Evolutionary conservation across 441 rosid species (phyloP).

Genomic region (Cnidoscolus chayamansa): DNA sequence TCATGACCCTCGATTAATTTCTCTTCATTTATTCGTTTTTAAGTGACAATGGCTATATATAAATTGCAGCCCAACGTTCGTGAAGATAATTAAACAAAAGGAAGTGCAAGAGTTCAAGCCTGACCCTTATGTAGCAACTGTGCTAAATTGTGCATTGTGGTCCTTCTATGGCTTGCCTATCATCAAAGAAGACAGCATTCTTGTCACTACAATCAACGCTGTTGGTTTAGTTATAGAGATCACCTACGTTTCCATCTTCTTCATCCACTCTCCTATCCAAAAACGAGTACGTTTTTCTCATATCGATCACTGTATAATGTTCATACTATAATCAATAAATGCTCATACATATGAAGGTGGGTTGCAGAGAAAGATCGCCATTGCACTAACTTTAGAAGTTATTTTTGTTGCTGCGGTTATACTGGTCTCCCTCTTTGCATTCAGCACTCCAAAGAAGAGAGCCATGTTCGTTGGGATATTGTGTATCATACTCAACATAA

Average conservation of each 20-base stretch:
- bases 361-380: slow-evolving; percentile 40
- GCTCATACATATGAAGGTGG: too few relatives aligned
- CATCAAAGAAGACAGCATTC: slow-evolving; percentile 51
- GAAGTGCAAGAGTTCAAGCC: slow-evolving; percentile 51
- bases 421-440: slow-evolving; percentile 33
- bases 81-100: slow-evolving; percentile 44
- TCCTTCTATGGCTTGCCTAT: slow-evolving; percentile 64
- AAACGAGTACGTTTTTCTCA: slow-evolving; percentile 35
- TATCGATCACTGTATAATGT: too few relatives aligned
- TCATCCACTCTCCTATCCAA: slow-evolving; percentile 35
- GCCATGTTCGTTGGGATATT: slow-evolving; percentile 51
- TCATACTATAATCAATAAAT: too few relatives aligned
- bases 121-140: slow-evolving; percentile 68
- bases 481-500: slow-evolving; percentile 48
- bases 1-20: too few relatives aligned
- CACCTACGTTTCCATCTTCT: slow-evolving; percentile 47
- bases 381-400: slow-evolving; percentile 38
- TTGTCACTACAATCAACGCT: slow-evolving; percentile 61
- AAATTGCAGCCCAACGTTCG: slow-evolving; percentile 55
- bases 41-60: neutral
- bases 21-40: neutral
- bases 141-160: slow-evolving; percentile 70
- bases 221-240: slow-evolving; percentile 51
- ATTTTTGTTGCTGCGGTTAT: slow-evolving; percentile 40
- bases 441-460: slow-evolving; percentile 43